Evolutionary conservation across 2,329 filamentous ascomycete genomes (phyloP), one percentile per base, ranked within the genome.

Genomic region (Pseudodiploospora longispora): DNA sequence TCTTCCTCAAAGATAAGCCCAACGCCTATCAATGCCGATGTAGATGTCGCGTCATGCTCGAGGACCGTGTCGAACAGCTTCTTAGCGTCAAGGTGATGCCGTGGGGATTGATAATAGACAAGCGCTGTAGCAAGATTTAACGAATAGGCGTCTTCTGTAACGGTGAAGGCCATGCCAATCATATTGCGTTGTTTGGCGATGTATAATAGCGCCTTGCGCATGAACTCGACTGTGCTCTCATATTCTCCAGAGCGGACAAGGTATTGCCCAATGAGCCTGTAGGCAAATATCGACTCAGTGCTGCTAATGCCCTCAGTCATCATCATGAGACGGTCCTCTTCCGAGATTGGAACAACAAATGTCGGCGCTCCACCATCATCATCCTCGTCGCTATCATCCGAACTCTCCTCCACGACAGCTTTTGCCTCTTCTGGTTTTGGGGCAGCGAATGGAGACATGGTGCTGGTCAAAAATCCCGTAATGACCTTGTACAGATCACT

Each of bases 1-100:
- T 95, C 89, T 55, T 97, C 93, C 62, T 96, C 89, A 38, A 90
- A 83, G 35, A 98, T 91, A 27, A 97, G 67, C 1, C 93, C 94
- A 31, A 96, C 80, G 1, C 93, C 93, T 38, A 97, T 86, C 49
- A 98, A 70, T 3, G 90, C 90, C 30, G 81, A 69, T 1, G 89
- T 94, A 1, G 85, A 90, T 3, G 78, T 79, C 2, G 82, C 75
- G 45, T 94, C 88, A 28, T 85, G 78, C 39, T 78, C 71, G 1
- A 98, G 72, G 5, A 97, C 85, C 30, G 77, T 77, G 53, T 95
- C 82, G 53, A 98, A 97, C 0, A 96, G 72, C n/a, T 66, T 65
- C 59, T 87, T 91, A 2, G 93, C 90, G 66, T 97, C 91, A 12
- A 82, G 75, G 54, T 98, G 93, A 57, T 97, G 83, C 48, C 87